Conservation (phyloP, 2,329 filamentous ascomycete genomes). For the Scedosporium dehoogii region DNA sequence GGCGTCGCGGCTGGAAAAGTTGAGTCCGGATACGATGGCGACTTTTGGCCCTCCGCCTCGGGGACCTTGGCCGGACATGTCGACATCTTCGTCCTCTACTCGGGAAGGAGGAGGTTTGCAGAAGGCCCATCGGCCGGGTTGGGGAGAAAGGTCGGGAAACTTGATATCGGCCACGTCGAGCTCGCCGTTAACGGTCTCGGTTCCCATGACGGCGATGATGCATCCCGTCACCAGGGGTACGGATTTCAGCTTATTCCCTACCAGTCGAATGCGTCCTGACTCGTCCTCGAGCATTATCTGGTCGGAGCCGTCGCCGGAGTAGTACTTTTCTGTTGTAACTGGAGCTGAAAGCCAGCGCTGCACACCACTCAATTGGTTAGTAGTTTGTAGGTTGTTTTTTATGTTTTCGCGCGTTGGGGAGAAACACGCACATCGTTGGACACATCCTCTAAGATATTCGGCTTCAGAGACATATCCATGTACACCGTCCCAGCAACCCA, state of each 20-base stretch:
- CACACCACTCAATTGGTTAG: neutral
- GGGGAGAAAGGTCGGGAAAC: conserved; percentile 74
- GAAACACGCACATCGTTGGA: conserved; percentile 65
- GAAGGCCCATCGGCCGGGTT: conserved; percentile 70
- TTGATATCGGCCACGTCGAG: conserved; percentile 88
- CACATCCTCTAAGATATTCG: conserved; percentile 90
- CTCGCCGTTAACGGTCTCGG: conserved; percentile 83
- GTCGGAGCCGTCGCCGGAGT: conserved; percentile 46
- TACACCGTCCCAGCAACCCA: conserved; percentile 94
- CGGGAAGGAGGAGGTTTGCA: conserved; percentile 34
- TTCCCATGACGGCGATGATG: conserved; percentile 89
- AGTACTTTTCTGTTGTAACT: conserved; percentile 66
- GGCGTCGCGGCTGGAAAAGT: conserved; percentile 63
- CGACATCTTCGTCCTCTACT: conserved; percentile 33
- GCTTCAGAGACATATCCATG: conserved; percentile 94
- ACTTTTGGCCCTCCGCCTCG: conserved; percentile 41
- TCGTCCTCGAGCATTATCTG: conserved; percentile 91
- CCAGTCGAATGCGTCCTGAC: conserved; percentile 74
- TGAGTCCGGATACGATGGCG: conserved; percentile 80
- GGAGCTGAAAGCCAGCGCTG: conserved; percentile 86
- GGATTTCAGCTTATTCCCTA: conserved; percentile 57
- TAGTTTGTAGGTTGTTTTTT: too few species aligned
- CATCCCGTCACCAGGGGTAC: conserved; percentile 81
- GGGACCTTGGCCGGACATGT: conserved; percentile 43
- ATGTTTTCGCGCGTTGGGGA: too few species aligned